These are phyloP conservation scores for Atalantia buxifolia DNA, from an alignment of 345 rosid genomes.

Conservation along the genomic window DNA sequence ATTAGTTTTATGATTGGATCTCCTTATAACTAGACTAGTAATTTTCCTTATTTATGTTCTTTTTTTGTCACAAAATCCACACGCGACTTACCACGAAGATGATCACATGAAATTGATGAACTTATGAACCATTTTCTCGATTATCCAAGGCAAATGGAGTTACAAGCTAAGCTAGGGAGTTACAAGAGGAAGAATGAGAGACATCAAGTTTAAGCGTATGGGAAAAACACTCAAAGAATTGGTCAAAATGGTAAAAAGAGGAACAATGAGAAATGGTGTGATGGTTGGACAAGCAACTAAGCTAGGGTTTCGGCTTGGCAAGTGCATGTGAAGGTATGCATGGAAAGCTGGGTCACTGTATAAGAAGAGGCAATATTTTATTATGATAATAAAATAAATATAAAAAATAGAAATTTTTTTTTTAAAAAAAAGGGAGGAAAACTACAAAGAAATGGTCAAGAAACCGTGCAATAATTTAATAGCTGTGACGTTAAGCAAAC, in stretches of 20 bases:
- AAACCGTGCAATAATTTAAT: conserved; percentile 53
- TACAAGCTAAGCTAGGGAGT: neutral
- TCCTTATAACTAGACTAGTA: neutral
- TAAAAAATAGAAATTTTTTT: conserved; percentile 5
- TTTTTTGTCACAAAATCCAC: neutral
- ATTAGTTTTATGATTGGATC: too few species aligned
- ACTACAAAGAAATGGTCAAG: conserved; percentile 58
- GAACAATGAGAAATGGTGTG: conserved; percentile 2
- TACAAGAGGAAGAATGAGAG: neutral
- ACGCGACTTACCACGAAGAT: neutral
- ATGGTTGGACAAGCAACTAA: conserved; percentile 27
- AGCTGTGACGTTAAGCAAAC: conserved; percentile 56
- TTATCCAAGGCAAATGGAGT: neutral
- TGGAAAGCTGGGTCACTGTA: conserved; percentile 58
- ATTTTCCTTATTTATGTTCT: neutral
- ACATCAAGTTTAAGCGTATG: neutral
- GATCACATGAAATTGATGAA: neutral
- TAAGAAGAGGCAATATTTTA: conserved; percentile 17
- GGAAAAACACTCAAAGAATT: conserved; percentile 17
- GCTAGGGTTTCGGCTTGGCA: conserved; percentile 39
- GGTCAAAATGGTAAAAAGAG: conserved; percentile 45
- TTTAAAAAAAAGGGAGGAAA: conserved; percentile 26
- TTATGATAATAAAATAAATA: neutral
- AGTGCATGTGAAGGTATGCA: conserved; percentile 67
- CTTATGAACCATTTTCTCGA: neutral